Percentiles rank a stretch among this genome's conserved stretches.
phyloP scores from a whole-genome alignment of 495 filamentous ascomycete genomes.

The Annulohypoxylon maeteangense region DNA sequence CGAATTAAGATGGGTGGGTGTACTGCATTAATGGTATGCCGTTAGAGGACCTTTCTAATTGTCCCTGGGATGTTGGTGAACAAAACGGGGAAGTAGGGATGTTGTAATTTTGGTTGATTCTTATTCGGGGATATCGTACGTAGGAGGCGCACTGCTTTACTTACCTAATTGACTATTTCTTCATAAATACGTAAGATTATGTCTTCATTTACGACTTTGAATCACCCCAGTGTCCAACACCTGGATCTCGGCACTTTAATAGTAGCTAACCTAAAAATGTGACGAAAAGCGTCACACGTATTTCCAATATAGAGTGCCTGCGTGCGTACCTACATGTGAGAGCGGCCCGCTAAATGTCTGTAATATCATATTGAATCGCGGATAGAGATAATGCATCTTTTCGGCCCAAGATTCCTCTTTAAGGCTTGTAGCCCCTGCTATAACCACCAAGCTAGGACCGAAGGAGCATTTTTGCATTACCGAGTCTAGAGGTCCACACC shows the following conservation, averaged over 20 bases:
- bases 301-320: constrained; percentile 3
- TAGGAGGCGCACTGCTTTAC: not conserved
- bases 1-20: not conserved
- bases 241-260: not conserved
- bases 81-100: not conserved
- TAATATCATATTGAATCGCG: not conserved
- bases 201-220: not conserved
- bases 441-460: not conserved
- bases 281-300: not conserved
- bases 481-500: not conserved
- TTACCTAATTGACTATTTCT: not conserved
- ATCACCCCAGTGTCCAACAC: not conserved
- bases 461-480: not conserved
- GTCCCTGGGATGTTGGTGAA: not conserved
- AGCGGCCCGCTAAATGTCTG: not conserved
- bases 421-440: not conserved
- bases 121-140: not conserved
- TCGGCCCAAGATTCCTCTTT: constrained; percentile 10
- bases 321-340: not conserved
- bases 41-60: not conserved
- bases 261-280: not conserved
- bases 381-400: not conserved
- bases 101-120: not conserved
- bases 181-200: not conserved
- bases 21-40: not conserved